A percentile compares a stretch with the other conserved stretches of the same genome.
These are phyloP conservation scores for Tuber microsphaerosporum DNA, from an alignment of 495 filamentous ascomycete species.

Conservation along the genomic window DNA sequence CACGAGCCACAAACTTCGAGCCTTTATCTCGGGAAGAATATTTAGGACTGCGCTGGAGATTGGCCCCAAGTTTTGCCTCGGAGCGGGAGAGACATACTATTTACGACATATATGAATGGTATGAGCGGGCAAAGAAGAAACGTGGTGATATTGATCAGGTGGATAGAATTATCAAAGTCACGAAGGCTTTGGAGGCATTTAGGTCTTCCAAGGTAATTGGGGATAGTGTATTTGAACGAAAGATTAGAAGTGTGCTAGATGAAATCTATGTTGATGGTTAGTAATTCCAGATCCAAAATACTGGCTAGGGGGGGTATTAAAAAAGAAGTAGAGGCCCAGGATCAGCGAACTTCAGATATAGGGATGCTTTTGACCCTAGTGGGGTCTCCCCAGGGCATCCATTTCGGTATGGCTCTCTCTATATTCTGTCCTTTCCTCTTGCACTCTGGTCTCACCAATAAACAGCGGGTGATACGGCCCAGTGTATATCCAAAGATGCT, in stretches of 20 bases:
- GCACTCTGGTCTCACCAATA: neutral
- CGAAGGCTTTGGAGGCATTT: too few species aligned
- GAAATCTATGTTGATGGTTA: slow-evolving; percentile 48
- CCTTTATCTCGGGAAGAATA: too few species aligned
- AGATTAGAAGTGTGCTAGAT: slow-evolving; percentile 44
- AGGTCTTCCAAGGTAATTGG: neutral
- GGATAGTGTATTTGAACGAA: slow-evolving; percentile 40
- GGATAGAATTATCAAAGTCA: too few species aligned
- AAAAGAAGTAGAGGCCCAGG: slow-evolving; percentile 45
- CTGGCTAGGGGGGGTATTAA: neutral
- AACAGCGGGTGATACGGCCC: slow-evolving; percentile 47
- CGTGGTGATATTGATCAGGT: too few species aligned
- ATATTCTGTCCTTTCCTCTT: neutral
- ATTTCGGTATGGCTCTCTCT: slow-evolving; percentile 41
- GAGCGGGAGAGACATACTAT: too few species aligned
- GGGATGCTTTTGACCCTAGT: slow-evolving; percentile 43
- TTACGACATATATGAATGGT: too few species aligned
- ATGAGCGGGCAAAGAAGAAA: too few species aligned
- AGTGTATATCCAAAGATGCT: slow-evolving; percentile 47
- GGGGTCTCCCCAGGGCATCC: slow-evolving; percentile 43
- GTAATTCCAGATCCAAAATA: neutral
- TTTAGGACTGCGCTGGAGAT: too few species aligned
- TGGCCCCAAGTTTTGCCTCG: too few species aligned
- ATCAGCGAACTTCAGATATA: slow-evolving; percentile 45
- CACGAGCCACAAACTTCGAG: too few species aligned